Base-by-base conservation (phyloP, 805 yeast species). In the Schwanniomyces yamadae region DNA sequence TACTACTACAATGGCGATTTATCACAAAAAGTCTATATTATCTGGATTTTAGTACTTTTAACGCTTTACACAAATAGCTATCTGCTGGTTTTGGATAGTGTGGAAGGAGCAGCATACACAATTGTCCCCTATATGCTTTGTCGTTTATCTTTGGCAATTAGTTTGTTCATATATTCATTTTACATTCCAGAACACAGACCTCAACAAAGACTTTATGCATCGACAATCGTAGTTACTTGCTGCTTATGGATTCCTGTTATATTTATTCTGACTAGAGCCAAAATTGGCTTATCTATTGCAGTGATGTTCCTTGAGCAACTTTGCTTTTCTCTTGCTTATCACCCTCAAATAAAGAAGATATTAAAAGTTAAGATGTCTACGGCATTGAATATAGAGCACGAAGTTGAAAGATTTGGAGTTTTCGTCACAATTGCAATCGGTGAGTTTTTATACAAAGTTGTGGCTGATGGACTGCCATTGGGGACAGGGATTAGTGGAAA, bases 401-500 rank as follows among this genome's bases (percentile, higher is more conserved):
- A 79, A 49, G 81, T 77, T 18, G 86, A 81, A 48, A 54, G 86
- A 37, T 68, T 64, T 46, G 67, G 73, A 2, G 76, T 80, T 0
- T 80, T 80, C 48, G 78, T 66, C 36, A 70, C 79, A 44, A 79
- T 81, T 54, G 84, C 83, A 4, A 66, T 80, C 42, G 86, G 86
- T 23, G 85, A 80, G 44, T 80, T 77, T 44, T 55, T 79, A 10
- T 77, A 72, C 47, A 72, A 69, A 26, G 59, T 75, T 6, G 82
- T 77, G 6, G 73, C 78, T 2, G 54, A 55, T 0, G 58, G 66
- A n/a, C n/a, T n/a, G n/a, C 73, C 78, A 0, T 63, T 77, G 26
- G 75, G 71, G 1, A 37, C 50, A 2, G 82, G 82, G 0, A 60
- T 77, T 41, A 59, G 63, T 29, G 45, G 45, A 4, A 63, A 62